Conservation (phyloP, 306 rosid genomes). For the Medicago arabica region DNA sequence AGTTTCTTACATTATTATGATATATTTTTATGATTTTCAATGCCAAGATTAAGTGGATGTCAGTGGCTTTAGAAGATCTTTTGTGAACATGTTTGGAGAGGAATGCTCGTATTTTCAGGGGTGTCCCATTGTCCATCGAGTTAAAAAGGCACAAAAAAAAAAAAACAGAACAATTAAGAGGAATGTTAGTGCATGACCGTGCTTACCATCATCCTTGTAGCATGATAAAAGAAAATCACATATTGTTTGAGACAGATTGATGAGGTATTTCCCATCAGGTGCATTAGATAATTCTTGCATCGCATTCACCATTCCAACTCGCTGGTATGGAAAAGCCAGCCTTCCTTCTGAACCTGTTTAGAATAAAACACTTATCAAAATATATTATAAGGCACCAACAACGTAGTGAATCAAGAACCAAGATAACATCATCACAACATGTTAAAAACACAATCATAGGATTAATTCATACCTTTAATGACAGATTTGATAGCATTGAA, state of each 20-base stretch:
- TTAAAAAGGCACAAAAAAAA: not conserved
- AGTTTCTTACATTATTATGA: slow-evolving; percentile 4
- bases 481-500: slow-evolving; percentile 81
- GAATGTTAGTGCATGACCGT: slow-evolving; percentile 6
- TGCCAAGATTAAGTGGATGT: not conserved
- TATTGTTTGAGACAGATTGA: slow-evolving; percentile 57
- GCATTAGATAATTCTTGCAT: slow-evolving; percentile 80
- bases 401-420: slow-evolving; percentile 28
- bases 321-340: slow-evolving; percentile 91
- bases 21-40: slow-evolving; percentile 10
- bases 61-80: slow-evolving; percentile 14
- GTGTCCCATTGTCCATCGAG: slow-evolving; percentile 16
- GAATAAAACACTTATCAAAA: slow-evolving; percentile 40
- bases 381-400: slow-evolving; percentile 33
- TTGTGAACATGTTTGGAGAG: slow-evolving; percentile 7
- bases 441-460: slow-evolving; percentile 17
- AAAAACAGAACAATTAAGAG: slow-evolving; percentile 1
- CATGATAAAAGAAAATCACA: slow-evolving; percentile 78
- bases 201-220: slow-evolving; percentile 85
- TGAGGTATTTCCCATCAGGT: slow-evolving; percentile 79
- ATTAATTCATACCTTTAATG: slow-evolving; percentile 66
- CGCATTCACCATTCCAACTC: slow-evolving; percentile 85
- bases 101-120: slow-evolving; percentile 1
- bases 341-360: slow-evolving; percentile 92
- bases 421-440: slow-evolving; percentile 21